Conservation (phyloP, 2,329 filamentous ascomycete species). For the Stachybotrys echinatus region DNA sequence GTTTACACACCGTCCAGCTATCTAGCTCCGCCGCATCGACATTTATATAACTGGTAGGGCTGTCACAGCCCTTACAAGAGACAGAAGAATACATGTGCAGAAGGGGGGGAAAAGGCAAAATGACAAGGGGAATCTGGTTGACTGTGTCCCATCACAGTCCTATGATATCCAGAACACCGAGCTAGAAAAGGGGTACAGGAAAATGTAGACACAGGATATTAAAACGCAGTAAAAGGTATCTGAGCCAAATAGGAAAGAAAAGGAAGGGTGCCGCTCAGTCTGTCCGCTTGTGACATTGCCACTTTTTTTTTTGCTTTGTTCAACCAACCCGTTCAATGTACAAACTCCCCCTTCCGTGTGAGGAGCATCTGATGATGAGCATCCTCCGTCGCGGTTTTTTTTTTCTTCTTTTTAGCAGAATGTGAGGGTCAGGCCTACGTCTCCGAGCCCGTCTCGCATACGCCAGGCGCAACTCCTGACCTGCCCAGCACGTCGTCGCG, state of each 20-base stretch:
- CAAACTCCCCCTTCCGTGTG: too few species aligned
- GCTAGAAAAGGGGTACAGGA: slow-evolving; percentile 13
- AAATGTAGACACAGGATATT: slow-evolving; percentile 2
- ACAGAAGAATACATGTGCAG: not conserved
- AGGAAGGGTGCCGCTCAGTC: not conserved
- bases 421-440: not conserved
- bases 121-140: not conserved
- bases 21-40: too few species aligned
- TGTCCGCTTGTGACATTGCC: not conserved
- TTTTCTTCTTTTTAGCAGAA: not conserved
- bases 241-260: slow-evolving; percentile 6
- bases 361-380: too few species aligned
- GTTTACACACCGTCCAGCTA: too few species aligned
- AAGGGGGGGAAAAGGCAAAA: not conserved
- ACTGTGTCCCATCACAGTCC: not conserved
- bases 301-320: not conserved
- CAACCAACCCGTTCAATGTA: too few species aligned
- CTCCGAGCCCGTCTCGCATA: not conserved
- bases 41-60: too few species aligned
- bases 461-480: too few species aligned
- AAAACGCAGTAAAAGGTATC: slow-evolving; percentile 4
- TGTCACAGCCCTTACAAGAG: too few species aligned
- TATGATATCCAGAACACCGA: slow-evolving; percentile 30
- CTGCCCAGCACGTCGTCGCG: not conserved
- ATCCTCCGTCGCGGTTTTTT: too few species aligned